Evolutionary conservation across 1,284 basidiomycete species (phyloP), one percentile per base, ranked within the genome.

Genomic region (Hemileia vastatrix): DNA sequence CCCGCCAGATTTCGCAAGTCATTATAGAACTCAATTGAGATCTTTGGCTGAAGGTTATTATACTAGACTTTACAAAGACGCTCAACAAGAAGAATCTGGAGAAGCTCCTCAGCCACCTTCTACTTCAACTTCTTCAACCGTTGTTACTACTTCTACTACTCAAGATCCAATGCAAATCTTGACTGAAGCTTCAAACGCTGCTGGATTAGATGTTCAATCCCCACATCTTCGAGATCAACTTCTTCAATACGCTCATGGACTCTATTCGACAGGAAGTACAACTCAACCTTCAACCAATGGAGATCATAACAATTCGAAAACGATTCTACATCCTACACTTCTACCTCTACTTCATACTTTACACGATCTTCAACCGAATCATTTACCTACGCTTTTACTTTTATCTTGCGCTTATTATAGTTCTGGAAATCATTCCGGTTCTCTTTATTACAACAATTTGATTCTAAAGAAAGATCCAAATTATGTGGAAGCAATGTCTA

Each of bases 401-500:
- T 66, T 76, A 45, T 69, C 71, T 32, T 77, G 77, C 64, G 76
- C 74, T 1, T 72, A 76, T 24, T 73, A 75, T 59, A 69, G 74
- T 13, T 52, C 70, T 11, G 74, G 72, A 4, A 70, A 76, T 49
- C 69, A n/a, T 44, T 44, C n/a, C 21, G 5, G 32, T 19, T 9
- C 48, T 33, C 21, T 68, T n/a, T 76, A 71, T 68, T 77, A 77
- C 68, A 77, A 77, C 65, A 73, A 72, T 40, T 65, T 66, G 24
- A 70, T 77, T 57, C 64, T 77, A 2, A 60, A 63, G 43, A 69
- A 72, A 53, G 75, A 80, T 50, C 74, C 76, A 2, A 71, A 76
- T 51, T 79, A 78, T 62, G 79, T 80, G 56, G 79, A 80, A 68
- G 78, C 79, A 8, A 79, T 80, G 79, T 77, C 77, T 57, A 82